These are phyloP conservation scores for Hemerocallis citrina DNA, from an alignment of 106 monocot genomes.

Conservation along the genomic window DNA sequence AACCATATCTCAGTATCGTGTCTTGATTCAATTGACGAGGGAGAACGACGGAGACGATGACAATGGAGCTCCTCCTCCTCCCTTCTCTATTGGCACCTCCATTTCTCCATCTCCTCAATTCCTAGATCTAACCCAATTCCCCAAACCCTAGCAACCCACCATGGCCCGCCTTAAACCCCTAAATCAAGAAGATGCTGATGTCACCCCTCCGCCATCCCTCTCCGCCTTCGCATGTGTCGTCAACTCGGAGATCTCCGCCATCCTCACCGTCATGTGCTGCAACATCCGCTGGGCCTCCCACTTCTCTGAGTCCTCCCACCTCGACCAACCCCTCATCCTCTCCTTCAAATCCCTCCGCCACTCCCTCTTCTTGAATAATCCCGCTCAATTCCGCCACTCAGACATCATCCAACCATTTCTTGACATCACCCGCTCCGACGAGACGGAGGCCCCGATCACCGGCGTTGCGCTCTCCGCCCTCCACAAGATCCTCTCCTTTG, in stretches of 20 bases:
- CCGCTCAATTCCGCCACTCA: constrained; percentile 37
- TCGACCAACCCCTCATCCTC: constrained; percentile 65
- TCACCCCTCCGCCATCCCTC: constrained; percentile 4
- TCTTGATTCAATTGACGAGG: no score
- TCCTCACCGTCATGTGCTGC: constrained; percentile 86
- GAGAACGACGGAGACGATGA: no score
- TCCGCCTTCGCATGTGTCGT: constrained; percentile 55
- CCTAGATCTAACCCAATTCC: no score
- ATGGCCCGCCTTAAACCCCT: no score
- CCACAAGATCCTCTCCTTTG: constrained; percentile 67
- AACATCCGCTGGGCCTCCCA: constrained; percentile 71
- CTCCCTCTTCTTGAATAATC: constrained; percentile 29
- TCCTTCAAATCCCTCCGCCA: constrained; percentile 71
- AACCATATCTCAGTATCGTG: no score
- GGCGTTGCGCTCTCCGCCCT: constrained; percentile 77
- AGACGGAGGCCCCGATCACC: constrained; percentile 92
- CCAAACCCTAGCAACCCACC: no score
- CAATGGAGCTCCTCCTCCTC: no score
- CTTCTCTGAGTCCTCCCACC: constrained; percentile 38
- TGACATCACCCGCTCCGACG: constrained; percentile 83
- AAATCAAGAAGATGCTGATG: neutral
- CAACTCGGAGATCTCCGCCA: constrained; percentile 63
- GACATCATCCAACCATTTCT: constrained; percentile 77
- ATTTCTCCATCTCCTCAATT: no score
- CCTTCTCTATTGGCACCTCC: no score